phyloP scores from a whole-genome alignment of 2,329 filamentous ascomycete genomes.

The Colletotrichum plurivorum region DNA sequence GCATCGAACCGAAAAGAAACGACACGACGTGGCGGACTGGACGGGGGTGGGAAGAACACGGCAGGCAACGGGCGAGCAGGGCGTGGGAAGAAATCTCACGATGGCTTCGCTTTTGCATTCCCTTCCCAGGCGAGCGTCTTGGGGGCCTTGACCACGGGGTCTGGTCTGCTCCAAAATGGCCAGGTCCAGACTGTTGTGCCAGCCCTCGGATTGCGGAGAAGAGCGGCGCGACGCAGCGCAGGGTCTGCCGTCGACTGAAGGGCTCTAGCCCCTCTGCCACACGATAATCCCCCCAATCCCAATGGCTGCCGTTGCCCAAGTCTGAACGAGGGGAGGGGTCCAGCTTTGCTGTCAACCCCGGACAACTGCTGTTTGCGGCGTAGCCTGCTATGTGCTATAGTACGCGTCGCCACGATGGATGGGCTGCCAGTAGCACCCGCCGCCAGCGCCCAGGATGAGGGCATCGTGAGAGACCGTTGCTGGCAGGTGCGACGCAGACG shows the following conservation, averaged over 20 bases:
- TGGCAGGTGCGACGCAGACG: slow-evolving; percentile 8
- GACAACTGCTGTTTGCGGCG: slow-evolving; percentile 22
- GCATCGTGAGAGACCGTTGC: not conserved
- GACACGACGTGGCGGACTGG: slow-evolving; percentile 31
- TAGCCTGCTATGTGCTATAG: slow-evolving; percentile 11
- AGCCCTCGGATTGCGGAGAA: slow-evolving; percentile 31
- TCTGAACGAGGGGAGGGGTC: slow-evolving; percentile 3
- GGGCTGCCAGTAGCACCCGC: not conserved
- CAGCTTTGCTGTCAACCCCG: slow-evolving; percentile 19
- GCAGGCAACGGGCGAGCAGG: slow-evolving; percentile 3
- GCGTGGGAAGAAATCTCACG: slow-evolving; percentile 31
- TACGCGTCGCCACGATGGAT: slow-evolving; percentile 1
- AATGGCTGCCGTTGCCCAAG: slow-evolving; percentile 2
- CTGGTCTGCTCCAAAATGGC: slow-evolving; percentile 15
- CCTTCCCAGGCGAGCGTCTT: slow-evolving; percentile 9
- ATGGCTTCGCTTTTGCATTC: slow-evolving; percentile 38
- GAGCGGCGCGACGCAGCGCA: not conserved
- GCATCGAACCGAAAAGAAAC: slow-evolving; percentile 28
- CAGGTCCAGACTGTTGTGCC: slow-evolving; percentile 36
- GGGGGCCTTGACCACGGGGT: slow-evolving; percentile 25
- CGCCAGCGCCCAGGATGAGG: not conserved
- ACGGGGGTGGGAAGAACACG: not conserved
- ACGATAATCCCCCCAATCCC: slow-evolving; percentile 6
- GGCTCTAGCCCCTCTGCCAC: not conserved
- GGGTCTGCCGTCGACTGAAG: slow-evolving; percentile 12